Conservation (phyloP, 2,329 filamentous ascomycete genomes). For the Calonectria henricotiae region DNA sequence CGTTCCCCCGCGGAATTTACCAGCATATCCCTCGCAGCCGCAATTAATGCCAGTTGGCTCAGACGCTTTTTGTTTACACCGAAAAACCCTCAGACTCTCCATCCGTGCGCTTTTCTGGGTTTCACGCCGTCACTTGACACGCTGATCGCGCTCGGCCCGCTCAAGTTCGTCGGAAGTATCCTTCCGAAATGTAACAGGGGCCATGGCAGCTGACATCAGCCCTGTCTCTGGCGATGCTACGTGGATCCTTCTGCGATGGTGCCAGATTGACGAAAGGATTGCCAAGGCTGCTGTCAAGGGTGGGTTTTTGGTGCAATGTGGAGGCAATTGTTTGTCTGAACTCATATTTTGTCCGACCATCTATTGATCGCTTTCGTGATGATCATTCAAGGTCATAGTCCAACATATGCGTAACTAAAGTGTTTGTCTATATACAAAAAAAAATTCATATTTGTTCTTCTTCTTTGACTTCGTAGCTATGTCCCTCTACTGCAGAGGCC, state of each 20-base stretch:
- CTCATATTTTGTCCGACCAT: background rate
- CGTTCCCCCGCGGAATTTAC: background rate
- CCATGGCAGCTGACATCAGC: background rate
- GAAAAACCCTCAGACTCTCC: background rate
- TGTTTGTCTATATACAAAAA: constrained; percentile 11
- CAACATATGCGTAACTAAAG: constrained; percentile 5
- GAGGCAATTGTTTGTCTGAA: background rate
- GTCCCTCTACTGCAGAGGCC: background rate
- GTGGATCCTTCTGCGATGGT: background rate
- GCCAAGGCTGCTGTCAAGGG: constrained; percentile 17
- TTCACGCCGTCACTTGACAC: constrained; percentile 18
- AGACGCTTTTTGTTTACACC: background rate
- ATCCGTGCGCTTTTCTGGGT: constrained; percentile 17
- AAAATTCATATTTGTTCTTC: background rate
- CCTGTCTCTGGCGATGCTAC: background rate
- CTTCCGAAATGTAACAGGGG: constrained; percentile 2
- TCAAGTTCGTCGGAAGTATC: constrained; percentile 5
- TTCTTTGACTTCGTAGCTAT: background rate
- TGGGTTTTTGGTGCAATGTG: background rate
- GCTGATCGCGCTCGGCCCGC: constrained; percentile 6
- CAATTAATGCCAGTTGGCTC: background rate
- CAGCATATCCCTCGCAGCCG: background rate
- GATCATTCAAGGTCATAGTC: constrained; percentile 5
- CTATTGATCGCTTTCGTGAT: constrained; percentile 15
- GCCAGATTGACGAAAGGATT: constrained; percentile 22